Evolutionary conservation across 2,329 filamentous ascomycete genomes (phyloP).

Genomic region (Beauveria brongniartii): DNA sequence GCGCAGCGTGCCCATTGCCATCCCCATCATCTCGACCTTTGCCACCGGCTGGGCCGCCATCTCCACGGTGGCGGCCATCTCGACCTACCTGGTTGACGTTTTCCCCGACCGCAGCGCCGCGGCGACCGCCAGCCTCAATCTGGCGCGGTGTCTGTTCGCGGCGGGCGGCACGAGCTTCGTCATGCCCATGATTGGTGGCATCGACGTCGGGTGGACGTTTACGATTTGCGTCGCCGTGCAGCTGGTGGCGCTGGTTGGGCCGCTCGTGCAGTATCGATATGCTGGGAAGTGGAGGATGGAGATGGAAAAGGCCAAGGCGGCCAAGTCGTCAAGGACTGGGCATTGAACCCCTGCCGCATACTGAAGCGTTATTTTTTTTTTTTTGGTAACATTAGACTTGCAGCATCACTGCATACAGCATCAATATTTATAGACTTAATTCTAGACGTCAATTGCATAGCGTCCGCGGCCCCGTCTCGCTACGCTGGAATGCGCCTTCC

Average conservation of each 20-base stretch:
- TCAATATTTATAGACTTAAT: not conserved
- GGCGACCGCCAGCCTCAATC: constrained; percentile 44
- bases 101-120: constrained; percentile 41
- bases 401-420: not conserved
- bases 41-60: constrained; percentile 43
- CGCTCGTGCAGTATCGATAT: constrained; percentile 35
- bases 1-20: constrained; percentile 34
- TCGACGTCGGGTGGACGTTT: constrained; percentile 39
- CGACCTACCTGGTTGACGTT: constrained; percentile 46
- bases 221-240: constrained; percentile 37
- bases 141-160: constrained; percentile 43
- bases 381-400: not conserved
- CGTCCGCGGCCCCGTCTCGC: no score
- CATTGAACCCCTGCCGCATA: not conserved
- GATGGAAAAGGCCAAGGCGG: constrained; percentile 2
- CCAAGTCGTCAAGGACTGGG: no score
- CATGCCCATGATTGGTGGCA: constrained; percentile 38
- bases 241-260: constrained; percentile 34
- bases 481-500: no score
- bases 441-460: not conserved
- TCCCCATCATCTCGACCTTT: constrained; percentile 42
- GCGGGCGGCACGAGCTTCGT: constrained; percentile 43
- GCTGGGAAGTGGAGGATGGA: constrained; percentile 28
- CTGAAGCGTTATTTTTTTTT: not conserved
- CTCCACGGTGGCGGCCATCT: constrained; percentile 39